Base-by-base conservation (phyloP, 2,329 filamentous ascomycete species). In the Penicillium polonicum region DNA sequence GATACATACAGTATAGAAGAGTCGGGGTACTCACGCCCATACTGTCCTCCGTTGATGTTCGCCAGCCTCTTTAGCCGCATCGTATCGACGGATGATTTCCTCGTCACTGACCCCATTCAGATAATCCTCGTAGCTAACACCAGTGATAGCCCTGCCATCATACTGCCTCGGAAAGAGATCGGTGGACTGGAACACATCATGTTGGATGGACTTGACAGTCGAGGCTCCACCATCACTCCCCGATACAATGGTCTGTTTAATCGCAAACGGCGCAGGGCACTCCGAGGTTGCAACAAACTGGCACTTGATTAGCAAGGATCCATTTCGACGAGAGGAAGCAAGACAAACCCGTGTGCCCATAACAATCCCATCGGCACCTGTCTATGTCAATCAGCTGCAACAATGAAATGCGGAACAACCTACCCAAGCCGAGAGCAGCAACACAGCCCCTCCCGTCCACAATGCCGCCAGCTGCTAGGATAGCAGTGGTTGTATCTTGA, bases 391-490 rank as follows among this genome's bases (percentile, higher is more conserved):
- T 21, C 12, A 33, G 77, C 77, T 6, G 72, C 72, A 15, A 72
- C 78, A 44, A 17, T 12, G 10, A 53, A 21, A 19, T 15, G 31
- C 6, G 52, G 27, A 41, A 38, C 7, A n/a, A 39, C 48, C 27
- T 48, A 81, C 84, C 85, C 10, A 88, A 71, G 1, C 79, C 74
- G 59, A 87, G 60, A 2, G 82, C 81, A 2, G 84, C 84, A 2
- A 82, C 81, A 1, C 81, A 81, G 0, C 82, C 82, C 38, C 83
- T 76, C 1, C 80, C 80, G 56, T 87, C 81, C 6, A 78, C 78
- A 53, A 88, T 83, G 0, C 86, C 86, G 2, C 86, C 86, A 4
- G 85, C 82, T 5, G 83, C 85, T 4, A 87, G 66, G 0, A 88
- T 66, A 4, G 67, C 73, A 17, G 79, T 63, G 1, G 71, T 66